These are phyloP conservation scores for Linnemannia exigua DNA, from an alignment of 192 early-diverging fungal species.

Conservation along the genomic window DNA sequence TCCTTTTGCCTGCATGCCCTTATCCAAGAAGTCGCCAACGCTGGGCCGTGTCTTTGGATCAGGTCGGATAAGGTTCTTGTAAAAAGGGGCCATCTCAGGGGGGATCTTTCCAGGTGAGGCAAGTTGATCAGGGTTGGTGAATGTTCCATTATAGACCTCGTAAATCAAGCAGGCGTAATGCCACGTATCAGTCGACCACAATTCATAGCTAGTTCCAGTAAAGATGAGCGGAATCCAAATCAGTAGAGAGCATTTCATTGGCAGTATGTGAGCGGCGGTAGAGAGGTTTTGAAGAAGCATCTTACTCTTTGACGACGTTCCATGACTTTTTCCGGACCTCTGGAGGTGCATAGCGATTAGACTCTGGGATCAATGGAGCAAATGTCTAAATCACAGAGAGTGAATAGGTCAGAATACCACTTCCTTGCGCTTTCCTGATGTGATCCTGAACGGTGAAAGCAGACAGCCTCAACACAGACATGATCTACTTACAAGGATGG, in stretches of 20 bases:
- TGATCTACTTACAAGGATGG: conserved; percentile 64
- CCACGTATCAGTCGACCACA: conserved; percentile 85
- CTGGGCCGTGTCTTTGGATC: conserved; percentile 75
- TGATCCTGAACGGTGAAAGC: background rate
- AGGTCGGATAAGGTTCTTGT: conserved; percentile 71
- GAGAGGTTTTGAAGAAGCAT: background rate
- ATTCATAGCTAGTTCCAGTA: conserved; percentile 38
- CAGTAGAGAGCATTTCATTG: background rate
- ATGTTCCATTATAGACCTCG: conserved; percentile 81
- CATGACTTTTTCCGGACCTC: conserved; percentile 77
- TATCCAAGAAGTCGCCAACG: conserved; percentile 79
- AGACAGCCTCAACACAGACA: background rate
- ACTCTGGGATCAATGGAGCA: conserved; percentile 74
- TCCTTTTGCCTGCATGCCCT: conserved; percentile 68
- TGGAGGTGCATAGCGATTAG: conserved; percentile 79
- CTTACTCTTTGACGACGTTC: conserved; percentile 73
- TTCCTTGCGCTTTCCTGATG: background rate
- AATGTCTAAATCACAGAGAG: conserved; percentile 60
- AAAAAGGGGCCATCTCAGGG: conserved; percentile 66
- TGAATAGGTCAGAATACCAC: background rate
- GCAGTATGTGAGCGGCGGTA: background rate
- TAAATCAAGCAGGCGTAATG: conserved; percentile 86
- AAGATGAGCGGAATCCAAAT: background rate
- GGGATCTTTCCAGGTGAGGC: conserved; percentile 72
- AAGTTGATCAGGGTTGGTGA: conserved; percentile 65